Conservation (phyloP, 768 basidiomycete genomes). For the Saitozyma sp. region DNA sequence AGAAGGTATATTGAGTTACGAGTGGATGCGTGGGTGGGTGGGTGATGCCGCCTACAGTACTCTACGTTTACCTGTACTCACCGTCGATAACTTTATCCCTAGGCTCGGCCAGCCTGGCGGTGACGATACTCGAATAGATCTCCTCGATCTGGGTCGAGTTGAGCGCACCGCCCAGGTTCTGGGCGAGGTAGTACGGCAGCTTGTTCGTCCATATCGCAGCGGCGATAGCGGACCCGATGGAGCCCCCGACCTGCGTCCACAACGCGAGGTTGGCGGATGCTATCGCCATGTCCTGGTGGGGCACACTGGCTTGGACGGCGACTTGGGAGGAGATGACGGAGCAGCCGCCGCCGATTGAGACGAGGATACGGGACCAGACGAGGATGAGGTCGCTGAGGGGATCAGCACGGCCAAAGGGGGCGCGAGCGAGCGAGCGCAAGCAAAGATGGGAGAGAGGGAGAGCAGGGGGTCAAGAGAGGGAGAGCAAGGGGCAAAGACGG, state of each 20-base stretch:
- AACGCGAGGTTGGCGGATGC: constrained; percentile 52
- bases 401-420: too few species aligned
- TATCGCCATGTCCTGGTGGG: constrained; percentile 53
- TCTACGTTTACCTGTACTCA: too few species aligned
- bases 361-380: constrained; percentile 44
- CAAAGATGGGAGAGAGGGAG: too few species aligned
- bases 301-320: constrained; percentile 52
- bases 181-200: constrained; percentile 27
- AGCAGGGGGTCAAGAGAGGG: too few species aligned
- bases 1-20: too few species aligned
- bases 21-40: too few species aligned
- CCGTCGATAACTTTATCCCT: constrained; percentile 33
- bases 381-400: constrained; percentile 33
- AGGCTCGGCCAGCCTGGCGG: constrained; percentile 43
- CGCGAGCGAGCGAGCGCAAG: too few species aligned
- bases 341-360: constrained; percentile 45
- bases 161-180: constrained; percentile 35
- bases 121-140: constrained; percentile 42
- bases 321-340: constrained; percentile 50
- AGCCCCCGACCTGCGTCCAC: constrained; percentile 53
- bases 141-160: constrained; percentile 41
- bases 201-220: constrained; percentile 44
- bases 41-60: too few species aligned
- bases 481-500: too few species aligned
- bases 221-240: constrained; percentile 52